phyloP scores from a whole-genome alignment of 805 yeast species.

The Middelhovenomyces tepae region DNA sequence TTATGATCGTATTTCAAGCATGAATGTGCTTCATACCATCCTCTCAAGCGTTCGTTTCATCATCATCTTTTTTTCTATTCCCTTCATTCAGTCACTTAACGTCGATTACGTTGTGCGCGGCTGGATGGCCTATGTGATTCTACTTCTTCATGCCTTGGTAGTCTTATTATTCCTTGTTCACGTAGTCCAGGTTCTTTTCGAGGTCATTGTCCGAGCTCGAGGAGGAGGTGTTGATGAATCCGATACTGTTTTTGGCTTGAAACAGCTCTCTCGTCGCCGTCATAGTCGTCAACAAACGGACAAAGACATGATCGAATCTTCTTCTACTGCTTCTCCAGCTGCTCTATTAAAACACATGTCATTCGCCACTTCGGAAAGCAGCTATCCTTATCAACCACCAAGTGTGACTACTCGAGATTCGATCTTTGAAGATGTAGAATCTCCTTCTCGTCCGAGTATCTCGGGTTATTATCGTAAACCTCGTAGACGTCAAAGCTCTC shows the following conservation, averaged over 20 bases:
- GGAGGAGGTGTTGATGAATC: conserved; percentile 13
- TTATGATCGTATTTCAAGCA: conserved; percentile 20
- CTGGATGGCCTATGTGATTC: conserved; percentile 27
- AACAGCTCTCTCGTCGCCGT: conserved; percentile 2
- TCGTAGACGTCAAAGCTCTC: conserved; percentile 14
- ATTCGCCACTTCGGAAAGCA: too few relatives aligned
- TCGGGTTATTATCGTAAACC: conserved; percentile 18
- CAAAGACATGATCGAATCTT: too few relatives aligned
- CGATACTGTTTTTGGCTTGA: conserved; percentile 1
- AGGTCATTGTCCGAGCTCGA: conserved; percentile 14
- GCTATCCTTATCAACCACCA: too few relatives aligned
- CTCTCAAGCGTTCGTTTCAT: conserved; percentile 17
- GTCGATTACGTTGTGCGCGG: conserved; percentile 17
- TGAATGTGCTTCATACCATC: conserved; percentile 17
- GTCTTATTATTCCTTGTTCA: conserved; percentile 22
- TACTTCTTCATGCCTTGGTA: conserved; percentile 24
- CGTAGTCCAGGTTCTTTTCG: conserved; percentile 21
- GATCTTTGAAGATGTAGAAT: too few relatives aligned
- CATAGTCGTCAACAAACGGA: too few relatives aligned
- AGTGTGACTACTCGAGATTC: too few relatives aligned
- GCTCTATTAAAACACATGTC: too few relatives aligned
- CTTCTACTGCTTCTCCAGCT: too few relatives aligned
- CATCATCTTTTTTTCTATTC: conserved; percentile 19
- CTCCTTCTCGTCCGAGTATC: too few relatives aligned
- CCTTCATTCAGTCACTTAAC: conserved; percentile 20